Percentiles rank a stretch among this genome's conserved stretches.
These are phyloP conservation scores for Mollisiaceae sp. DNA, from an alignment of 2,329 filamentous ascomycete genomes.

Conservation along the genomic window DNA sequence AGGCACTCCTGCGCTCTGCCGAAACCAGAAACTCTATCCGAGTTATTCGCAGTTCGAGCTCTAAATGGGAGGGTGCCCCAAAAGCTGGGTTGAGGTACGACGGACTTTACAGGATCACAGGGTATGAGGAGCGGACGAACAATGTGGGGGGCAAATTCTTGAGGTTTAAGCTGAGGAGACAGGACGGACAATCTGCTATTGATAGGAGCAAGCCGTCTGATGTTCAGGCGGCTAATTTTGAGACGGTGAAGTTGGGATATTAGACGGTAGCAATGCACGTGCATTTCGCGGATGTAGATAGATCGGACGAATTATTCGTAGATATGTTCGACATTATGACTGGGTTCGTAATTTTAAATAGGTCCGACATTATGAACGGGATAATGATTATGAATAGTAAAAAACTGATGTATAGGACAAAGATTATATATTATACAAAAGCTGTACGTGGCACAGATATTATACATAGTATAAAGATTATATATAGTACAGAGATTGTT, in stretches of 20 bases:
- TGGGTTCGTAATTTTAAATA: too few species aligned
- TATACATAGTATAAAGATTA: too few species aligned
- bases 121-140: neutral
- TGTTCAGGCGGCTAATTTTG: neutral
- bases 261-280: neutral
- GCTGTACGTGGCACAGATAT: too few species aligned
- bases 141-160: constrained; percentile 5
- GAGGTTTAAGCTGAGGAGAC: neutral
- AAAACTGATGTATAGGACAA: too few species aligned
- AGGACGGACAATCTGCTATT: neutral
- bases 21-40: neutral
- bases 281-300: too few species aligned
- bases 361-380: too few species aligned
- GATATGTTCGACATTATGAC: too few species aligned
- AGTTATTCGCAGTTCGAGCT: neutral
- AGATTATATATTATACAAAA: too few species aligned
- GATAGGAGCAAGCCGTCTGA: neutral
- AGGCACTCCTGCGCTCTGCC: neutral
- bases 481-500: neutral
- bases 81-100: constrained; percentile 9
- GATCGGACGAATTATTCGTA: too few species aligned
- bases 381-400: too few species aligned
- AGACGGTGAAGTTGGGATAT: neutral
- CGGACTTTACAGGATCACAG: neutral
- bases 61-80: neutral